These are phyloP conservation scores for Phytopythium cucurbitacearum DNA, from an alignment of 352 stramenopile genomes.

Conservation along the genomic window DNA sequence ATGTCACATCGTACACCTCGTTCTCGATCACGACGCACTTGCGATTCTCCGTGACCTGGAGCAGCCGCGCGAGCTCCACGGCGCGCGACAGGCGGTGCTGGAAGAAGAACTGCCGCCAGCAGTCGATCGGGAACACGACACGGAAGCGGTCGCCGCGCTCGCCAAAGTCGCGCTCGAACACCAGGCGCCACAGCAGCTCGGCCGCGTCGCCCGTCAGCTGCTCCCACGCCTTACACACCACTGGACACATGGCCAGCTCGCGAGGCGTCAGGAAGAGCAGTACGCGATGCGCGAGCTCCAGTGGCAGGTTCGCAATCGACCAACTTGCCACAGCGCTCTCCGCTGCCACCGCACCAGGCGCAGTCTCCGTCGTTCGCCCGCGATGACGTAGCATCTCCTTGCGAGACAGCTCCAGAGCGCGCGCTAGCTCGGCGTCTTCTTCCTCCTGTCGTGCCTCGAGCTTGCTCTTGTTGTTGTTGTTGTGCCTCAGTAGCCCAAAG, in stretches of 20 bases:
- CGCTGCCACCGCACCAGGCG: neutral
- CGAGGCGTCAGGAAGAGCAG: slow-evolving; percentile 44
- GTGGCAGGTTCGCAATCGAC: slow-evolving; percentile 21
- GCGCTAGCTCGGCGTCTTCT: slow-evolving; percentile 13
- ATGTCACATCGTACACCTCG: slow-evolving; percentile 63
- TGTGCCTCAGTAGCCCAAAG: slow-evolving; percentile 56
- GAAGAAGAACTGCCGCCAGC: slow-evolving; percentile 72
- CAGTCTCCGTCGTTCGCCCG: neutral
- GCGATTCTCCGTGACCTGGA: slow-evolving; percentile 28
- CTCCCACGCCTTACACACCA: slow-evolving; percentile 43
- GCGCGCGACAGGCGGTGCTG: slow-evolving; percentile 57
- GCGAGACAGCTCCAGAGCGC: slow-evolving; percentile 14
- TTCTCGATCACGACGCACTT: slow-evolving; percentile 62
- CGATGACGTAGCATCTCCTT: slow-evolving; percentile 5
- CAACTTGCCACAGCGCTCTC: neutral
- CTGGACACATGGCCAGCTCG: slow-evolving; percentile 35
- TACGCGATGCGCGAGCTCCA: slow-evolving; percentile 45
- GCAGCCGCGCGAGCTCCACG: slow-evolving; percentile 53
- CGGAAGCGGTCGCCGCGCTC: slow-evolving; percentile 47
- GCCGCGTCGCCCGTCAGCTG: slow-evolving; percentile 21
- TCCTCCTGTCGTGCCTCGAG: slow-evolving; percentile 18
- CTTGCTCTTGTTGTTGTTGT: slow-evolving; percentile 31
- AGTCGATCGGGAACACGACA: slow-evolving; percentile 44
- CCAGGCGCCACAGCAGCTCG: slow-evolving; percentile 38
- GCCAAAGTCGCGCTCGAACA: slow-evolving; percentile 53